Evolutionary conservation across 345 rosid genomes (phyloP).

Genomic region (Gossypium stocksii): DNA sequence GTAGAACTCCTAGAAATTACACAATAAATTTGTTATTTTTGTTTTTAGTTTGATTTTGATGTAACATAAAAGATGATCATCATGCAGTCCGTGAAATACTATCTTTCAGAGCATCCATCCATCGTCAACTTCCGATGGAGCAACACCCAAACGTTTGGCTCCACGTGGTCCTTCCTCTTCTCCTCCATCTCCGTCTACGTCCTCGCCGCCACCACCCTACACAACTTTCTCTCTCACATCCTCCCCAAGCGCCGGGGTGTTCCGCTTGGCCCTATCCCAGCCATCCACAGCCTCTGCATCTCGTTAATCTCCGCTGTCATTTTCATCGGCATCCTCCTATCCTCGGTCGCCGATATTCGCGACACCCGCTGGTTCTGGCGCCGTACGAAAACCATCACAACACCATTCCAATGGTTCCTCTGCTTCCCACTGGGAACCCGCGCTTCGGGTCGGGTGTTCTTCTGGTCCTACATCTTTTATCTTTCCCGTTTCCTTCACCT

Average conservation of each 20-base stretch:
- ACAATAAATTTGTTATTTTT: not conserved
- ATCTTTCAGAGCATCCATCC: constrained; percentile 66
- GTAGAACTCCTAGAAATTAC: not conserved
- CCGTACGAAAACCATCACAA: constrained; percentile 35
- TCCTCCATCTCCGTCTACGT: constrained; percentile 53
- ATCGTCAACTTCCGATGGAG: constrained; percentile 89
- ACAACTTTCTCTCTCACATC: constrained; percentile 40
- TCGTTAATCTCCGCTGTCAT: constrained; percentile 55
- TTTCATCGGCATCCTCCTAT: constrained; percentile 70
- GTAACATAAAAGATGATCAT: not conserved
- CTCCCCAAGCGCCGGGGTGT: constrained; percentile 34
- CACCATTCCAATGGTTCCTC: constrained; percentile 81
- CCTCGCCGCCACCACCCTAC: constrained; percentile 48
- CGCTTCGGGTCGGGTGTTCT: constrained; percentile 93
- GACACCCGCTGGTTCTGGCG: constrained; percentile 92
- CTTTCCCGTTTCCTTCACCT: constrained; percentile 84
- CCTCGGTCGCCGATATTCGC: constrained; percentile 69
- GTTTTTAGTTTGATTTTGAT: not conserved
- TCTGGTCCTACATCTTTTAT: constrained; percentile 90
- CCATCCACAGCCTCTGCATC: constrained; percentile 63
- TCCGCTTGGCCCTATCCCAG: constrained; percentile 77
- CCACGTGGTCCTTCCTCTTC: constrained; percentile 83
- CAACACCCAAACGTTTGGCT: constrained; percentile 65
- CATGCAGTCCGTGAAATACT: constrained; percentile 31
- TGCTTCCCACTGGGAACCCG: constrained; percentile 94